Evolutionary conservation across 1,139 yeast genomes (phyloP).

Genomic region (Diutina sp.): DNA sequence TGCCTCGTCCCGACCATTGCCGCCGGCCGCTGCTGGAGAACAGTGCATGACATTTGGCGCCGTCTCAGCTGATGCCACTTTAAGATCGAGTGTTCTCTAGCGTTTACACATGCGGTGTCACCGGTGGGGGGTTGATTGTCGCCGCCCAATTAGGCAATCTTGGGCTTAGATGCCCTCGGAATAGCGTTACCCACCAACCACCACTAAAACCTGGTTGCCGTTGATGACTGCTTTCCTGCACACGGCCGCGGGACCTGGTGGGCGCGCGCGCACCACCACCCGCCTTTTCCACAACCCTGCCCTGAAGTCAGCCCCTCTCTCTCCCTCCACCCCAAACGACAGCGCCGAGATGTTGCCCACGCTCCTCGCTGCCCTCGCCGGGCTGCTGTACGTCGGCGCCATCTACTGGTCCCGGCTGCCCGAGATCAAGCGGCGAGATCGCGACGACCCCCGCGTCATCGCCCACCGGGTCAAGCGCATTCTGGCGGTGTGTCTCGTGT

Average conservation of each 20-base stretch:
- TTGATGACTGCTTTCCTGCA: background rate
- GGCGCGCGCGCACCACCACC: background rate
- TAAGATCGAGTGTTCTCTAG: too few relatives aligned
- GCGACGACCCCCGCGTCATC: background rate
- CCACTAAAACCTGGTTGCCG: background rate
- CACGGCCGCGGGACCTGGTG: background rate
- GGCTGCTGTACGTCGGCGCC: background rate
- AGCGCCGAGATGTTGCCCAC: background rate
- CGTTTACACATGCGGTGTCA: too few relatives aligned
- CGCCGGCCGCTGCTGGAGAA: background rate
- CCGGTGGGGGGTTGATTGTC: background rate
- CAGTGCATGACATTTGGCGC: background rate
- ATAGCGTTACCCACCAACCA: background rate
- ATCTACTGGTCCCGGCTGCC: background rate
- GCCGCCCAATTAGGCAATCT: background rate
- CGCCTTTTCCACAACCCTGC: background rate
- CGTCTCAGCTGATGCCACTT: background rate
- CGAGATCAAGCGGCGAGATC: conserved; percentile 1
- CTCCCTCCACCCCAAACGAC: background rate
- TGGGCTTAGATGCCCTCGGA: background rate
- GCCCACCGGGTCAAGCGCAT: conserved; percentile 1
- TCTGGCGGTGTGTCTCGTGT: background rate
- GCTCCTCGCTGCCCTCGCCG: background rate
- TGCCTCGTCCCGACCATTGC: too few relatives aligned
- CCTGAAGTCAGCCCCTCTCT: background rate